Evolutionary conservation across 371 early-diverging fungal species (phyloP).

Genomic region (Encephalitozoon romaleae): DNA sequence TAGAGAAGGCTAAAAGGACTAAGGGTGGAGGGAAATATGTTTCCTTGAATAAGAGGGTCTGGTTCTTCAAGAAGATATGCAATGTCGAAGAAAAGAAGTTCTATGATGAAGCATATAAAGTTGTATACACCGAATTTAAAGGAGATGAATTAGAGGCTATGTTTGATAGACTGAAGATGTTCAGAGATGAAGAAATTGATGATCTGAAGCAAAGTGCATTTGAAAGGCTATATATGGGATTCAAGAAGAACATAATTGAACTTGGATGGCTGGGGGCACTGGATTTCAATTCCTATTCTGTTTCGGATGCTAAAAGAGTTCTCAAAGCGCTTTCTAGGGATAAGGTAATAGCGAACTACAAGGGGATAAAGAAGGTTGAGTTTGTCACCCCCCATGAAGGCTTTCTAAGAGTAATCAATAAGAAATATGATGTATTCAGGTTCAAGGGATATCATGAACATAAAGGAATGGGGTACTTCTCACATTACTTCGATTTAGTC

Average conservation of each 20-base stretch:
- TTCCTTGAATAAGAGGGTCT: neutral
- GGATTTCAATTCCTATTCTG: neutral
- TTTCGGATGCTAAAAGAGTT: neutral
- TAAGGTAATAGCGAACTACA: conserved; percentile 3
- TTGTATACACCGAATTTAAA: neutral
- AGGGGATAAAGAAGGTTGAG: neutral
- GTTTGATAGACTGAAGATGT: conserved; percentile 11
- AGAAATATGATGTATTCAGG: neutral
- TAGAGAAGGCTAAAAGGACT: neutral
- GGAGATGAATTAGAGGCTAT: neutral
- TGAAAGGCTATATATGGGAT: neutral
- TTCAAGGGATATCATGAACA: neutral
- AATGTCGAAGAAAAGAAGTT: conserved; percentile 2
- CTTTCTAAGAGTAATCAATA: neutral
- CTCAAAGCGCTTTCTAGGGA: neutral
- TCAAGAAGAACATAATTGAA: conserved; percentile 12
- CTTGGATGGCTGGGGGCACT: neutral
- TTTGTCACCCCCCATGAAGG: neutral
- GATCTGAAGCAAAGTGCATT: neutral
- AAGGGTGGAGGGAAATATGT: neutral
- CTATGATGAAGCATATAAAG: conserved; percentile 6
- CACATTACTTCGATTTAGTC: conserved; percentile 35
- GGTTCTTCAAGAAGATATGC: conserved; percentile 9
- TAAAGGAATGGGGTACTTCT: conserved; percentile 15
- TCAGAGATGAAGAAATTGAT: neutral